Evolutionary conservation across 2,329 filamentous ascomycete genomes (phyloP), one percentile per base, ranked within the genome.

Genomic region (Trichoderma guizhouense): DNA sequence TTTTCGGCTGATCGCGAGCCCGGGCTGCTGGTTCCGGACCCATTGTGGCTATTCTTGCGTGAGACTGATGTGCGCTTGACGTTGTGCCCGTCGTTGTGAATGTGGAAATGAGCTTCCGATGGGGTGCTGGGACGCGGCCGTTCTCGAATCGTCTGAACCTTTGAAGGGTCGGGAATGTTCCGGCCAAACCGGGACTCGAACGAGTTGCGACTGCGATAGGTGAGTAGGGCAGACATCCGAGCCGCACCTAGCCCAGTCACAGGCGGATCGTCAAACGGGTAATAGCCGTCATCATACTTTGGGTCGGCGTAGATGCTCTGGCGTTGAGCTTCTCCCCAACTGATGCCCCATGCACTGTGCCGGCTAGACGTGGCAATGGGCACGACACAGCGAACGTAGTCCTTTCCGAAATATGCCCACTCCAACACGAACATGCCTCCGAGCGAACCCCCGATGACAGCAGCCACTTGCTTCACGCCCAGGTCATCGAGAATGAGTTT

Each of bases 241-340:
- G 96, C 96, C 8, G 96, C 96, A 14, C 95, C 94, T 2, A 99
- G 88, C 0, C 96, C 96, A 1, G 94, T 92, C 0, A 90, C 86
- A 0, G 96, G 96, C 39, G 95, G 95, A 76, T 98, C 94, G 36
- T 92, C 88, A 77, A 96, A 97, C 1, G 90, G 78, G 80, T 98
- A 99, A 83, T 98, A 98, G 58, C 96, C 96, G 78, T 98, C 95
- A 74, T 98, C 94, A 81, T 99, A 99, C 84, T 98, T 98, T 36
- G 96, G 96, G 80, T 99, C 96, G 51, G 94, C 95, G 83, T 98
- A 99, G 80, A 99, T 98, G 86, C 92, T 95, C 83, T 96, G 93
- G 66, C 93, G 87, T 81, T 97, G 93, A 4, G 93, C 93, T 80
- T 96, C 93, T 55, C 93, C 93, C 93, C 93, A 97, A 82, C 92